Conservation (phyloP, 192 early-diverging fungal species). For the Coemansia sp. region DNA sequence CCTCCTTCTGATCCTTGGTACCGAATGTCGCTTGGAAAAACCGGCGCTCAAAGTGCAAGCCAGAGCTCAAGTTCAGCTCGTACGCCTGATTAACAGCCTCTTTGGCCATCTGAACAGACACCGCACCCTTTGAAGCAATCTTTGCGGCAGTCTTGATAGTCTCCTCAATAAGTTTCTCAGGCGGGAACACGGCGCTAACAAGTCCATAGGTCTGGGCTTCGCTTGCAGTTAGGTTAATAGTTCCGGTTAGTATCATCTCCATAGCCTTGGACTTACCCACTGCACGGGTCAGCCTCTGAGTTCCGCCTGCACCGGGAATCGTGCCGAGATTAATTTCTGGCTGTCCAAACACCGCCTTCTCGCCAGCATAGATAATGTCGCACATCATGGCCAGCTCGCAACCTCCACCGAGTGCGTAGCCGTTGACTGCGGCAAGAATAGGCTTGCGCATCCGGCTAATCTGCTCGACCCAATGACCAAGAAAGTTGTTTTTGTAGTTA, state of each 20-base stretch:
- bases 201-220: conserved; percentile 85
- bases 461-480: conserved; percentile 89
- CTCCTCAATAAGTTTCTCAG: conserved; percentile 82
- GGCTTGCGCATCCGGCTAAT: conserved; percentile 92
- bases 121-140: conserved; percentile 84
- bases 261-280: conserved; percentile 98
- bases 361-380: conserved; percentile 98
- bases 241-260: conserved; percentile 92
- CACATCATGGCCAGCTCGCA: conserved; percentile 99
- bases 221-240: conserved; percentile 72
- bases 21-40: conserved; percentile 92
- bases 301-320: conserved; percentile 90
- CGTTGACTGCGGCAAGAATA: conserved; percentile 96
- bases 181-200: conserved; percentile 88
- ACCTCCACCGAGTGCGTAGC: conserved; percentile 96
- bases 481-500: conserved; percentile 89
- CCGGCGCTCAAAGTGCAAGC: conserved; percentile 88
- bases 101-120: conserved; percentile 91
- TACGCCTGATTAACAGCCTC: conserved; percentile 95
- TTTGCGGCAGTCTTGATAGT: conserved; percentile 84
- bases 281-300: conserved; percentile 82
- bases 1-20: conserved; percentile 93
- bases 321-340: conserved; percentile 98
- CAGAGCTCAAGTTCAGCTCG: conserved; percentile 81
- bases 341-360: conserved; percentile 94